A percentile compares a stretch with the other conserved stretches of the same genome.
Conservation (phyloP, 345 rosid species). For the Laguncularia racemosa region DNA sequence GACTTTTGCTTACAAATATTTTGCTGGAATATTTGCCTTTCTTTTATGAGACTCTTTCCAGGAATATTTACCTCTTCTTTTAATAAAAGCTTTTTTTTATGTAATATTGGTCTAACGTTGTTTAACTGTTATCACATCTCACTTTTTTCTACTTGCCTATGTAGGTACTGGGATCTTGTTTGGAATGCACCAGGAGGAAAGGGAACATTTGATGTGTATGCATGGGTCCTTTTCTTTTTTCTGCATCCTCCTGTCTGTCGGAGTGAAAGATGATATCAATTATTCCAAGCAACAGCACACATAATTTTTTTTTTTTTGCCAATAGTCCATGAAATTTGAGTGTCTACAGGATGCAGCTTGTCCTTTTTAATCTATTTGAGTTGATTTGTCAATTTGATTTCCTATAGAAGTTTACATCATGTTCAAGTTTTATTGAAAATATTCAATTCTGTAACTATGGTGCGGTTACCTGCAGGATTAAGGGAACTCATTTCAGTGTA, state of each 20-base stretch:
- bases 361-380: too few relatives aligned
- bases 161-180: slow-evolving; percentile 77
- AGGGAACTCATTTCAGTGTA: slow-evolving; percentile 49
- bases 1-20: too few relatives aligned
- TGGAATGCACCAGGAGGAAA: slow-evolving; percentile 73
- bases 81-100: too few relatives aligned
- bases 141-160: slow-evolving; percentile 8
- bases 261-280: not conserved
- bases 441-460: not conserved
- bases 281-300: not conserved
- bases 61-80: too few relatives aligned
- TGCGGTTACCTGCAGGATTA: slow-evolving; percentile 40
- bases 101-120: not conserved
- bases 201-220: slow-evolving; percentile 91
- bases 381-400: too few relatives aligned
- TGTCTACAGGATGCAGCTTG: too few relatives aligned
- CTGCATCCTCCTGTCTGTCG: not conserved
- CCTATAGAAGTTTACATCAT: too few relatives aligned
- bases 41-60: too few relatives aligned
- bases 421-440: not conserved
- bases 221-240: slow-evolving; percentile 1
- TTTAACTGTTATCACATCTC: not conserved
- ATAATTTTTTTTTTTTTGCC: too few relatives aligned
- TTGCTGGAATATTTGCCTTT: too few relatives aligned
- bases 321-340: too few relatives aligned